These are phyloP conservation scores for Aspergillus neoniger DNA, from an alignment of 2,329 filamentous ascomycete species.

Conservation along the genomic window DNA sequence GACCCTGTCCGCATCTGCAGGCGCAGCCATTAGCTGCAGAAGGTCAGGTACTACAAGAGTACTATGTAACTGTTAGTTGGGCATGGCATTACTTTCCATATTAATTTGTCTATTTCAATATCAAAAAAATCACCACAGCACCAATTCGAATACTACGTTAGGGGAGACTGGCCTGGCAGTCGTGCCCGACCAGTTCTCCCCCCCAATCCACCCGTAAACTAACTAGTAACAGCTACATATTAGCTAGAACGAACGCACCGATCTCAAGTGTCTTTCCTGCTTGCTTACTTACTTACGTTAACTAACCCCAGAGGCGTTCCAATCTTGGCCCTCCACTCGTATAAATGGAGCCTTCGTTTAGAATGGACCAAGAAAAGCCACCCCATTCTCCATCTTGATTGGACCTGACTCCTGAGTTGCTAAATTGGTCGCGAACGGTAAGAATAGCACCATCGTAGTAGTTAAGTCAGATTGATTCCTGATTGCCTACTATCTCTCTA, in stretches of 20 bases:
- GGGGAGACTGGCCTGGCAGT: too few relatives aligned
- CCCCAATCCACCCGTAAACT: too few relatives aligned
- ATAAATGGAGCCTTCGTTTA: not conserved
- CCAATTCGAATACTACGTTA: too few relatives aligned
- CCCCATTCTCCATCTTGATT: not conserved
- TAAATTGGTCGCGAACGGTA: not conserved
- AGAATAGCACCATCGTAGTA: not conserved
- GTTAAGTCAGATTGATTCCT: not conserved
- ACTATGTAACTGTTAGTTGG: too few relatives aligned
- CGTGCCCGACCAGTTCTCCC: too few relatives aligned
- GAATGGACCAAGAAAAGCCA: not conserved
- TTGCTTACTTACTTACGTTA: too few relatives aligned
- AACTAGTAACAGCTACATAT: too few relatives aligned
- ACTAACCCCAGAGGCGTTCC: not conserved
- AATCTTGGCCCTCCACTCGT: not conserved
- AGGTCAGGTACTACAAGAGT: slow-evolving; percentile 1
- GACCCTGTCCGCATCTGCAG: slow-evolving; percentile 24
- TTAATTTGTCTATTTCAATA: too few relatives aligned
- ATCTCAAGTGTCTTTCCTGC: too few relatives aligned
- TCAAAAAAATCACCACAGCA: too few relatives aligned
- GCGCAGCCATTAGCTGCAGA: slow-evolving; percentile 18
- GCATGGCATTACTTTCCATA: too few relatives aligned
- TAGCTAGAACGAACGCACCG: too few relatives aligned
- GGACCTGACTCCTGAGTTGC: not conserved
- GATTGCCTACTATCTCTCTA: not conserved